Conservation (phyloP, 345 rosid species). For the Camelina sativa region DNA sequence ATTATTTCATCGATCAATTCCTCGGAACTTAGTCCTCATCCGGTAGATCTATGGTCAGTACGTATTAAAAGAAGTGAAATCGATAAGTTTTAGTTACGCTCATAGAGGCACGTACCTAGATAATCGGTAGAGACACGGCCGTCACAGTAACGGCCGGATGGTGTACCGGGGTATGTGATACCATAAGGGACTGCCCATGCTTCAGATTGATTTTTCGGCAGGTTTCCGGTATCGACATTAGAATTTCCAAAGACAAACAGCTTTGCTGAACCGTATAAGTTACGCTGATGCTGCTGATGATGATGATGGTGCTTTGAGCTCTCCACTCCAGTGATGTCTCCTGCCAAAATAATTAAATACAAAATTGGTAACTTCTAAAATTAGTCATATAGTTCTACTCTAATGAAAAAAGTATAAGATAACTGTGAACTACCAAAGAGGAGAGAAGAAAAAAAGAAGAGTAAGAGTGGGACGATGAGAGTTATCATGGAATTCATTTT, state of each 20-base stretch:
- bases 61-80: no score
- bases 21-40: no score
- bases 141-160: slow-evolving; percentile 63
- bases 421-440: slow-evolving; percentile 25
- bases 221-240: slow-evolving; percentile 63
- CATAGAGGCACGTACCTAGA: slow-evolving; percentile 41
- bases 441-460: background rate
- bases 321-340: slow-evolving; percentile 23
- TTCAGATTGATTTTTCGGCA: slow-evolving; percentile 2
- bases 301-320: slow-evolving; percentile 1
- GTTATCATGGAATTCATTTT: slow-evolving; percentile 18
- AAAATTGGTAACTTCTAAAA: background rate
- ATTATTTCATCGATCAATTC: no score
- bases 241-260: slow-evolving; percentile 68
- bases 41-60: no score
- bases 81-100: background rate
- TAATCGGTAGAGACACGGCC: slow-evolving; percentile 62
- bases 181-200: slow-evolving; percentile 63
- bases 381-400: background rate
- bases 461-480: slow-evolving; percentile 7
- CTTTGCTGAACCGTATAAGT: slow-evolving; percentile 38
- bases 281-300: background rate
- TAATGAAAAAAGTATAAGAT: background rate
- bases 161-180: slow-evolving; percentile 55
- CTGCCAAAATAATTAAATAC: slow-evolving; percentile 1